These are phyloP conservation scores for Discostella stelligeroides DNA, from an alignment of 108 stramenopile species.

Conservation along the genomic window DNA sequence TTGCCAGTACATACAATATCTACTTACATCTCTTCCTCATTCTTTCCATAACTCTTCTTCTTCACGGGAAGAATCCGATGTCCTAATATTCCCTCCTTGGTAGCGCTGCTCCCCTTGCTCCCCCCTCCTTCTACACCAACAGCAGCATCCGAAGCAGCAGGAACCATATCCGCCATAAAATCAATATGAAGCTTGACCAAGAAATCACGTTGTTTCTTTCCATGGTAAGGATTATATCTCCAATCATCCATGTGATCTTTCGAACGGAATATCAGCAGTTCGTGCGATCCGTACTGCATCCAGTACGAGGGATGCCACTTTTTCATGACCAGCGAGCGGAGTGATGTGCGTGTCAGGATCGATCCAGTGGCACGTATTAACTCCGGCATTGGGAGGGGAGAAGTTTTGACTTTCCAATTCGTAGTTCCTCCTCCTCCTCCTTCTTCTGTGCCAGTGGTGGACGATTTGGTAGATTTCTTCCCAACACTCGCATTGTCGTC, in stretches of 20 bases:
- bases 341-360: conserved; percentile 48
- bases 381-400: conserved; percentile 31
- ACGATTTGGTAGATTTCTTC: neutral
- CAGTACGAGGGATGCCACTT: conserved; percentile 51
- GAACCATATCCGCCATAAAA: conserved; percentile 46
- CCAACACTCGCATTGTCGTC: neutral
- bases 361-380: conserved; percentile 38
- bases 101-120: neutral
- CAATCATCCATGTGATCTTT: conserved; percentile 56
- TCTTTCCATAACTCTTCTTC: conserved; percentile 49
- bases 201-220: conserved; percentile 43
- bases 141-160: too few relatives aligned
- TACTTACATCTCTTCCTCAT: conserved; percentile 52
- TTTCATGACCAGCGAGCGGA: conserved; percentile 53
- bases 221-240: conserved; percentile 55
- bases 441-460: neutral
- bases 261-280: conserved; percentile 39
- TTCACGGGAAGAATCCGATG: conserved; percentile 50
- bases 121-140: conserved; percentile 1
- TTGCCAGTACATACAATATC: conserved; percentile 25
- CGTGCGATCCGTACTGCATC: conserved; percentile 42
- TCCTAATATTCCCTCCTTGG: conserved; percentile 41
- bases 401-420: conserved; percentile 26
- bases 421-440: neutral
- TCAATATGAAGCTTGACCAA: conserved; percentile 51